Conservation (phyloP, 1,139 yeast species). For the Candida labiduridarum region DNA sequence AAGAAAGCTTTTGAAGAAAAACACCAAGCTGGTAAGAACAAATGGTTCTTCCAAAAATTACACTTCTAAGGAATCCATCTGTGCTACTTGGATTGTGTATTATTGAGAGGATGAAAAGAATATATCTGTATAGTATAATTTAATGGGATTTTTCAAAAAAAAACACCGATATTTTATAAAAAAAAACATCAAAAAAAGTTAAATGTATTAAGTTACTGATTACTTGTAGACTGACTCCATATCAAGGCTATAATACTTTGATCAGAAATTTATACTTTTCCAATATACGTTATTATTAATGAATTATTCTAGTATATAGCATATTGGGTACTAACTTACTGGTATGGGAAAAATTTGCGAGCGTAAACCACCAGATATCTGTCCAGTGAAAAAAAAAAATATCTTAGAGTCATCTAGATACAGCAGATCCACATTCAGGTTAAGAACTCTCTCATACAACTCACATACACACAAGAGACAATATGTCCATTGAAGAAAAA, state of each 20-base stretch:
- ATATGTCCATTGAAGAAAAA: conserved; percentile 26
- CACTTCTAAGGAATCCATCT: conserved; percentile 70
- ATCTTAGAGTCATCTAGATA: background rate
- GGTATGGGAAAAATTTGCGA: background rate
- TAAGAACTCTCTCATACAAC: background rate
- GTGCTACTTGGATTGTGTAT: background rate
- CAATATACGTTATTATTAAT: too few species aligned
- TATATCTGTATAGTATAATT: conserved; percentile 10
- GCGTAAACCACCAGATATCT: background rate
- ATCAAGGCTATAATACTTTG: background rate
- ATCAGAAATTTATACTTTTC: background rate
- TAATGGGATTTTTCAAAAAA: conserved; percentile 10
- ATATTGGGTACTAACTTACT: too few species aligned
- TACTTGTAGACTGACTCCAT: background rate
- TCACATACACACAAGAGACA: background rate
- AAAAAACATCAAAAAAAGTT: background rate
- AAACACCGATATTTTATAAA: conserved; percentile 3
- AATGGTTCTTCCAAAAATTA: conserved; percentile 99
- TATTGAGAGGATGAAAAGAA: background rate
- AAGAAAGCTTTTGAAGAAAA: conserved; percentile 99
- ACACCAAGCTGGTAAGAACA: conserved; percentile 99
- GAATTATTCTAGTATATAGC: too few species aligned
- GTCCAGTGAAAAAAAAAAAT: background rate
- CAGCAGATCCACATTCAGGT: background rate
- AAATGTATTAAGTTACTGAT: too few species aligned